A percentile compares a stretch with the other conserved stretches of the same genome.
Conservation (phyloP, 768 basidiomycete species). For the Cubamyces lactineus region DNA sequence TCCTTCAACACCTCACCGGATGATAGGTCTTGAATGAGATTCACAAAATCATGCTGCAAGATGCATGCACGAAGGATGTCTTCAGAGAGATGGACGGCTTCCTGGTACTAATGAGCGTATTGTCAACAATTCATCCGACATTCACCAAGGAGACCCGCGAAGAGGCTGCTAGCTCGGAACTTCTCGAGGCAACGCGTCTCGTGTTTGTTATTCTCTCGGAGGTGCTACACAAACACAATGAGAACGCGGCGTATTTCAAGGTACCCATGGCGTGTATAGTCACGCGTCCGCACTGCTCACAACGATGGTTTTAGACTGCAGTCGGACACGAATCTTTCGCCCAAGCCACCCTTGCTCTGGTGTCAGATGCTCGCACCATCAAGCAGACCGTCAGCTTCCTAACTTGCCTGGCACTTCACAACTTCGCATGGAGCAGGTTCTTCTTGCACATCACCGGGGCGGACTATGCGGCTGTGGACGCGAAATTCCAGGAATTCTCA, state of each 20-base stretch:
- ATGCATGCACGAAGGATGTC: constrained; percentile 66
- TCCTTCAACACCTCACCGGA: neutral
- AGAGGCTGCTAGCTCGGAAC: constrained; percentile 32
- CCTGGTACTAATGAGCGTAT: constrained; percentile 69
- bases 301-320: constrained; percentile 40
- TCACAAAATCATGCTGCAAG: constrained; percentile 66
- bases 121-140: constrained; percentile 57
- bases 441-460: constrained; percentile 52
- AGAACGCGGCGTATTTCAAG: constrained; percentile 68
- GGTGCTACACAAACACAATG: constrained; percentile 56
- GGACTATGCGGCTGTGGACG: constrained; percentile 48
- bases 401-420: constrained; percentile 65
- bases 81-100: constrained; percentile 87
- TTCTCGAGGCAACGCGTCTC: constrained; percentile 58
- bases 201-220: constrained; percentile 68
- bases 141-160: constrained; percentile 40
- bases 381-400: constrained; percentile 68
- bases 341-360: constrained; percentile 58
- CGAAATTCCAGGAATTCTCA: constrained; percentile 44
- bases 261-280: constrained; percentile 42
- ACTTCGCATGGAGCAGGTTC: constrained; percentile 59
- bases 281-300: neutral
- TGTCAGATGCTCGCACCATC: constrained; percentile 48
- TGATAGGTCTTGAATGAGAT: constrained; percentile 66
- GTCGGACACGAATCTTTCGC: constrained; percentile 71